Conservation (phyloP, 2,329 filamentous ascomycete genomes). For the Colletotrichum orbiculare region DNA sequence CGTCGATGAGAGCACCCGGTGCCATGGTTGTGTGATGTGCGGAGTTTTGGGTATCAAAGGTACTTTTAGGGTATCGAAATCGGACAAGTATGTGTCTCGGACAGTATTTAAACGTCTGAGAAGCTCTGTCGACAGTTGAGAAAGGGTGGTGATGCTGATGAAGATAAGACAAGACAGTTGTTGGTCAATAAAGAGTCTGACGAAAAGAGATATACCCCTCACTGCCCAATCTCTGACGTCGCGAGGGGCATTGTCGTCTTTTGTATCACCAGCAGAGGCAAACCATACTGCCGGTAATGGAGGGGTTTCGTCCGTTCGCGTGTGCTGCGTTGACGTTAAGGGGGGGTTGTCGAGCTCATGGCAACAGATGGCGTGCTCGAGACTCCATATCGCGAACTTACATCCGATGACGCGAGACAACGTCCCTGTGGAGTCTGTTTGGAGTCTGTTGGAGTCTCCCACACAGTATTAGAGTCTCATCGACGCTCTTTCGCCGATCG, state of each 20-base stretch:
- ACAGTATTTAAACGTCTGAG: background rate
- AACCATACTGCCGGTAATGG: no score
- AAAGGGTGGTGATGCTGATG: constrained; percentile 1
- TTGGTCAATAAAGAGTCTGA: background rate
- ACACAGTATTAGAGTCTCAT: background rate
- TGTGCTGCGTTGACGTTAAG: background rate
- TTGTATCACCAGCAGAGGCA: constrained; percentile 18
- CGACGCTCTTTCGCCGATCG: constrained; percentile 15
- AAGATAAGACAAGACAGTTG: background rate
- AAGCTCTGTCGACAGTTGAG: no score
- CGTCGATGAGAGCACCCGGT: constrained; percentile 38
- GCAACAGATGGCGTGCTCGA: constrained; percentile 36
- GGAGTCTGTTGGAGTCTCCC: no score
- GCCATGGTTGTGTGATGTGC: constrained; percentile 33
- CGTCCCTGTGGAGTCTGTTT: background rate
- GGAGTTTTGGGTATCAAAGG: background rate
- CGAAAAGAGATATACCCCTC: constrained; percentile 21
- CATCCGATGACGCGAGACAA: constrained; percentile 36
- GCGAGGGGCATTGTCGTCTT: constrained; percentile 4
- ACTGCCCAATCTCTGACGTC: constrained; percentile 5
- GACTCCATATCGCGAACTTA: constrained; percentile 34
- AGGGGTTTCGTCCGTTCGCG: background rate
- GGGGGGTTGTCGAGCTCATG: constrained; percentile 31
- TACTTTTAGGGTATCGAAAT: background rate
- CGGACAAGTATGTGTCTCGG: background rate